Conservation (phyloP, 2,329 filamentous ascomycete genomes). For the Fusarium incarnatum region DNA sequence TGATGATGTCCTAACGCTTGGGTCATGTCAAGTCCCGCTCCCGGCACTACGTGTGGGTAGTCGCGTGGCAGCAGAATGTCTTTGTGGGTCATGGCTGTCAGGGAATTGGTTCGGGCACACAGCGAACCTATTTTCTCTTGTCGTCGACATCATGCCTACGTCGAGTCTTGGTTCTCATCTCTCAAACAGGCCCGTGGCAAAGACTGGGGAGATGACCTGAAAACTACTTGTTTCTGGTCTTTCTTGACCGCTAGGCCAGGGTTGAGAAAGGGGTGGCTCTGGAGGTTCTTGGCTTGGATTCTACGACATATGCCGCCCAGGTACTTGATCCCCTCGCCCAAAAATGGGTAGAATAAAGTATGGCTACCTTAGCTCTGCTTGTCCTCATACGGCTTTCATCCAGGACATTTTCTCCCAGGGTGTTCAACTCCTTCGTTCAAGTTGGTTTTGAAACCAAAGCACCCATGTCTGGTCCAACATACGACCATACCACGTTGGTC, state of each 20-base stretch:
- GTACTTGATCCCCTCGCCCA: not conserved
- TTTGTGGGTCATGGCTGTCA: constrained; percentile 32
- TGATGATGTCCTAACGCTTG: constrained; percentile 38
- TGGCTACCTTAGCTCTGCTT: constrained; percentile 23
- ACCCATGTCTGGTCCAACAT: constrained; percentile 25
- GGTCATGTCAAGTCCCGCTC: constrained; percentile 41
- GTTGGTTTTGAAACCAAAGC: constrained; percentile 14
- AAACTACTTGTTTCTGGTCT: not conserved
- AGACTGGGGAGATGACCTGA: not conserved
- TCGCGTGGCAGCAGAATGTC: constrained; percentile 45
- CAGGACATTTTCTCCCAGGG: constrained; percentile 18
- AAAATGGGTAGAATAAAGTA: not conserved
- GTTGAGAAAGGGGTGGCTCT: not conserved
- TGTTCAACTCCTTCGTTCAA: constrained; percentile 27
- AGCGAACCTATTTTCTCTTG: constrained; percentile 26
- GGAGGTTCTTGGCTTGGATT: not conserved
- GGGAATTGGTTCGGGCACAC: constrained; percentile 37
- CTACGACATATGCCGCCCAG: not conserved
- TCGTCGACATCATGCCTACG: constrained; percentile 19
- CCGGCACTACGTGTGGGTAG: constrained; percentile 42
- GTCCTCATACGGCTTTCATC: constrained; percentile 17
- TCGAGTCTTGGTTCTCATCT: not conserved
- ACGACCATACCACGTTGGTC: constrained; percentile 30
- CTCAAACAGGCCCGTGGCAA: constrained; percentile 23
- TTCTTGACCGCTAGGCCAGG: not conserved